These are phyloP conservation scores for Chrysanthemum makinoi DNA, from an alignment of 129 eudicot species.

Conservation along the genomic window DNA sequence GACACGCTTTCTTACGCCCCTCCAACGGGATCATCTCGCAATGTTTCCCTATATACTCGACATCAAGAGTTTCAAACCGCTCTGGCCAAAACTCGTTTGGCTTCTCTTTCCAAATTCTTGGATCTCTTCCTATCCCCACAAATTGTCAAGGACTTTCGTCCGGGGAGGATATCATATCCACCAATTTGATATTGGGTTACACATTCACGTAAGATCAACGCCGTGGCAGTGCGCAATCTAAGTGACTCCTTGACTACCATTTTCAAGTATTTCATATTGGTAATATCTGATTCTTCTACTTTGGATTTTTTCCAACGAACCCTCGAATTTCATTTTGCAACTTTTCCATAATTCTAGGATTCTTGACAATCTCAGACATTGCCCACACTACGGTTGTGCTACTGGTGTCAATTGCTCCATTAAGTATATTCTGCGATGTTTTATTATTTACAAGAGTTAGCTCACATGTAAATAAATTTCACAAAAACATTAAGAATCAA, in stretches of 20 bases:
- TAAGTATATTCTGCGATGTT: no score
- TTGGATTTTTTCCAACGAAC: neutral
- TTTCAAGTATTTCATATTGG: constrained; percentile 20
- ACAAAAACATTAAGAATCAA: no score
- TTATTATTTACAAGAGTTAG: no score
- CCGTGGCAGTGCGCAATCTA: constrained; percentile 3
- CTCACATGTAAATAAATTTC: no score
- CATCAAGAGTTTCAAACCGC: constrained; percentile 15
- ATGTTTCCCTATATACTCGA: constrained; percentile 1
- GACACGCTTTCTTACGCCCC: constrained; percentile 16
- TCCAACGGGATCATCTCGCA: constrained; percentile 17
- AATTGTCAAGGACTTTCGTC: constrained; percentile 8
- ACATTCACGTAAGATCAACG: constrained; percentile 17
- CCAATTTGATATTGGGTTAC: constrained; percentile 4
- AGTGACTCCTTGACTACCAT: constrained; percentile 24
- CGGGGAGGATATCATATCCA: constrained; percentile 18
- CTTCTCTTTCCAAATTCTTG: constrained; percentile 14
- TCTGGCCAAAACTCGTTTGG: constrained; percentile 14
- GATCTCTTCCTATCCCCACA: constrained; percentile 27
- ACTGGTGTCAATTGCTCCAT: no score
- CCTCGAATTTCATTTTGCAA: constrained; percentile 13
- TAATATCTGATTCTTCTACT: neutral
- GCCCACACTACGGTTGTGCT: no score
- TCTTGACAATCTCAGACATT: constrained; percentile 7
- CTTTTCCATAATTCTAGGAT: constrained; percentile 14